Percentiles rank a stretch among this genome's conserved stretches.
Evolutionary conservation across 805 yeast species (phyloP).

Genomic region (Ogataea allantospora): DNA sequence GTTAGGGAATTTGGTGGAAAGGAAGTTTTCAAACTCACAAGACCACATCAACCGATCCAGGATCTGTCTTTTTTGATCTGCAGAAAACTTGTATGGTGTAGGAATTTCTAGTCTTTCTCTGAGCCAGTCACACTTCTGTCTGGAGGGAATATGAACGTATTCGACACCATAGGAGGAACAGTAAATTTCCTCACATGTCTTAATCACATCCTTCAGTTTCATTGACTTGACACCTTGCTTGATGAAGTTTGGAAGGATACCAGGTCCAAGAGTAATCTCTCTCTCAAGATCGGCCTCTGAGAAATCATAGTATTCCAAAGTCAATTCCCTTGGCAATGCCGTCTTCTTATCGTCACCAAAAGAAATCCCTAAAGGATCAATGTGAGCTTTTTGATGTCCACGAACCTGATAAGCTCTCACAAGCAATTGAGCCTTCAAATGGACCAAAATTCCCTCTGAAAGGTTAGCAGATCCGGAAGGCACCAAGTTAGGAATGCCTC

Average conservation of each 20-base stretch:
- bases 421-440: conserved; percentile 90
- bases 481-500: conserved; percentile 65
- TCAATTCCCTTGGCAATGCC: conserved; percentile 77
- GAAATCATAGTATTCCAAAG: conserved; percentile 90
- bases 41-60: conserved; percentile 97
- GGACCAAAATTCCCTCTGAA: conserved; percentile 70
- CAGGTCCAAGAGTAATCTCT: conserved; percentile 92
- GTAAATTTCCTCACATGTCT: conserved; percentile 77
- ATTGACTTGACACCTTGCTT: conserved; percentile 55
- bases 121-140: conserved; percentile 96
- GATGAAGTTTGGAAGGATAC: conserved; percentile 91
- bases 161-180: conserved; percentile 90
- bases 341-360: conserved; percentile 62
- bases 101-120: conserved; percentile 96
- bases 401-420: conserved; percentile 99
- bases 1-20: conserved; percentile 94
- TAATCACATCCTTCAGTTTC: conserved; percentile 76
- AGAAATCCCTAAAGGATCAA: conserved; percentile 92
- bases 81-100: conserved; percentile 72
- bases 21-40: conserved; percentile 86
- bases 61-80: conserved; percentile 93
- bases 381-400: conserved; percentile 93
- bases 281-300: conserved; percentile 79
- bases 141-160: conserved; percentile 94
- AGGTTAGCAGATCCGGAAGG: conserved; percentile 53